Evolutionary conservation across 2,329 filamentous ascomycete species (phyloP), one percentile per base, ranked within the genome.

Genomic region (Xylogone sp.): DNA sequence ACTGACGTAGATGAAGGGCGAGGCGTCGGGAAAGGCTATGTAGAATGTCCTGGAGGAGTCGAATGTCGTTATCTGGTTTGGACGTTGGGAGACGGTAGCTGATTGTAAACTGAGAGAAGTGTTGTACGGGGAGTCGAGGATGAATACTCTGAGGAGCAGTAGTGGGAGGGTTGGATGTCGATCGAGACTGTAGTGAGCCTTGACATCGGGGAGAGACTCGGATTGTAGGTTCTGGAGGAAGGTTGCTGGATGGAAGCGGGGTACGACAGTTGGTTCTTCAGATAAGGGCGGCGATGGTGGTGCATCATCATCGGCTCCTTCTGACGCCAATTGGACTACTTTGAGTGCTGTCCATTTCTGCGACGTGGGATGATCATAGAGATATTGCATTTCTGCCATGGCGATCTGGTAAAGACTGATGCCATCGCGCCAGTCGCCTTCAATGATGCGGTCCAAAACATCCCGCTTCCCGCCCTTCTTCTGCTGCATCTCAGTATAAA

Each of bases 91-190:
- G 65, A 46, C 76, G 75, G 47, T 34, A 2, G 46, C 22, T 16
- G 54, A 58, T n/a, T 55, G 57, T 47, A 78, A 66, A 1, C 79
- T 77, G 16, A 81, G 70, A 34, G 73, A 71, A 16, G 81, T 82
- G 59, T 86, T 87, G 66, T 95, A 96, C 0, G 90, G 90, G 1
- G 88, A 89, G 65, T 94, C 87, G 56, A 90, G 74, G 53, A 92
- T 81, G 62, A 90, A 88, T 44, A 95, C 84, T 47, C 90, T 83
- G n/a, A 95, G 71, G 21, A 94, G 75, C 1, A 88, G 78, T 3
- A 94, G 72, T 0, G 88, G 82, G n/a, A 87, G 74, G 1, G 77
- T 75, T 49, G 79, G 76, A 49, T 88, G 86, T n/a, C 86, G 81
- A 58, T 87, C 84, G 54, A 94, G 81, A 60, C 89, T 86, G 67